These are phyloP conservation scores for Magnaporthales sp. DNA, from an alignment of 2,329 filamentous ascomycete species.

Conservation along the genomic window DNA sequence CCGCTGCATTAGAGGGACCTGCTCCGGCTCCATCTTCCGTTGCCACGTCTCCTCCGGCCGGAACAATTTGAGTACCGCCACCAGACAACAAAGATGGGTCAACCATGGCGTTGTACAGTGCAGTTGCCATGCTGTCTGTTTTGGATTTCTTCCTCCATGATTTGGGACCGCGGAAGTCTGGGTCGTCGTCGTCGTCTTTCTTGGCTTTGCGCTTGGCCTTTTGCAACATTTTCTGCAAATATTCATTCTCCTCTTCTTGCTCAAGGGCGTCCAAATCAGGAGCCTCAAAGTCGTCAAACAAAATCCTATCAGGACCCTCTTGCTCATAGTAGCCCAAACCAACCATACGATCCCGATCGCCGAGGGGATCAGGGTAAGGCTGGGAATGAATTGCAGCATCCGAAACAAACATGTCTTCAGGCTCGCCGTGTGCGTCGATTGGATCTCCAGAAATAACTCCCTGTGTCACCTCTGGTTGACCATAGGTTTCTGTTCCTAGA, in stretches of 20 bases:
- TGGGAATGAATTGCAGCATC: slow-evolving; percentile 15
- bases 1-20: slow-evolving; percentile 1
- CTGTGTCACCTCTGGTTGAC: neutral
- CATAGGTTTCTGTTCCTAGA: slow-evolving; percentile 11
- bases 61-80: slow-evolving; percentile 10
- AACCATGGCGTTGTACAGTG: slow-evolving; percentile 30
- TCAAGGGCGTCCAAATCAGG: slow-evolving; percentile 34
- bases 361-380: slow-evolving; percentile 39
- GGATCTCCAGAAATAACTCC: neutral
- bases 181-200: slow-evolving; percentile 43
- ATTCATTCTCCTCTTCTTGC: slow-evolving; percentile 39
- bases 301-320: slow-evolving; percentile 46
- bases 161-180: slow-evolving; percentile 39
- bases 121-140: slow-evolving; percentile 21
- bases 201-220: slow-evolving; percentile 43
- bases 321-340: slow-evolving; percentile 55
- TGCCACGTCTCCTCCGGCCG: slow-evolving; percentile 10
- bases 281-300: slow-evolving; percentile 50
- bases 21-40: slow-evolving; percentile 6
- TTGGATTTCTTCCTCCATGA: slow-evolving; percentile 32
- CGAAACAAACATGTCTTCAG: neutral
- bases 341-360: slow-evolving; percentile 35
- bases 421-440: neutral
- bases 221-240: slow-evolving; percentile 44
- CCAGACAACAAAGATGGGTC: slow-evolving; percentile 40